phyloP scores from a whole-genome alignment of 176 grass and related monocot species.

The Rhynchospora tenuis region DNA sequence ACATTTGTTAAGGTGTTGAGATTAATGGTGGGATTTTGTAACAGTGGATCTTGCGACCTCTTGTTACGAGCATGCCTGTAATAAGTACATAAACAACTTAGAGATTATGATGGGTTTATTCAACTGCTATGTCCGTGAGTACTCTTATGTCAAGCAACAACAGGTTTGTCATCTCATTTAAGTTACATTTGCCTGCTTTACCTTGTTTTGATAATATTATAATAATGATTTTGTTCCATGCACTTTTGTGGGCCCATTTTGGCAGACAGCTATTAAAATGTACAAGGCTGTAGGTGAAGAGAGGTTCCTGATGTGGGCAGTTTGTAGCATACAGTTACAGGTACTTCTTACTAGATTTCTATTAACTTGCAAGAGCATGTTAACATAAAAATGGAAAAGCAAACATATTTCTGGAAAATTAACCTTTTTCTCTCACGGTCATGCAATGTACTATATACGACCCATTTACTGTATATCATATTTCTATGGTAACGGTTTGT shows the following conservation, averaged over 20 bases:
- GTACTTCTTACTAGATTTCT: constrained; percentile 26
- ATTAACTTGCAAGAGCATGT: background rate
- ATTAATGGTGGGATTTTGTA: constrained; percentile 15
- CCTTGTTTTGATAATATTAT: constrained; percentile 25
- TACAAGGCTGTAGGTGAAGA: constrained; percentile 96
- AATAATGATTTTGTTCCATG: constrained; percentile 7
- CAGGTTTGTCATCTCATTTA: constrained; percentile 48
- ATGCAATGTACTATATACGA: constrained; percentile 4
- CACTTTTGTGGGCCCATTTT: constrained; percentile 23
- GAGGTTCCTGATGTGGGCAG: constrained; percentile 93
- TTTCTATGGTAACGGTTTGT: constrained; percentile 16
- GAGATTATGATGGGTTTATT: constrained; percentile 99
- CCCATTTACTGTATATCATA: background rate
- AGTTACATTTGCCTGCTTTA: background rate
- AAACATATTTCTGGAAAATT: background rate
- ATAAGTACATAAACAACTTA: constrained; percentile 79
- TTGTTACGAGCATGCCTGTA: constrained; percentile 93
- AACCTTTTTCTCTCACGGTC: background rate
- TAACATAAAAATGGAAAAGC: background rate
- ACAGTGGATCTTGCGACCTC: constrained; percentile 97
- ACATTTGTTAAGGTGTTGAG: background rate
- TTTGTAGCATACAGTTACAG: constrained; percentile 97
- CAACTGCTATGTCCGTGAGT: constrained; percentile 93
- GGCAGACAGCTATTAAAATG: constrained; percentile 96
- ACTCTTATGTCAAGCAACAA: constrained; percentile 94